Conservation (phyloP, 441 rosid species). For the Rhodomyrtus psidioides region DNA sequence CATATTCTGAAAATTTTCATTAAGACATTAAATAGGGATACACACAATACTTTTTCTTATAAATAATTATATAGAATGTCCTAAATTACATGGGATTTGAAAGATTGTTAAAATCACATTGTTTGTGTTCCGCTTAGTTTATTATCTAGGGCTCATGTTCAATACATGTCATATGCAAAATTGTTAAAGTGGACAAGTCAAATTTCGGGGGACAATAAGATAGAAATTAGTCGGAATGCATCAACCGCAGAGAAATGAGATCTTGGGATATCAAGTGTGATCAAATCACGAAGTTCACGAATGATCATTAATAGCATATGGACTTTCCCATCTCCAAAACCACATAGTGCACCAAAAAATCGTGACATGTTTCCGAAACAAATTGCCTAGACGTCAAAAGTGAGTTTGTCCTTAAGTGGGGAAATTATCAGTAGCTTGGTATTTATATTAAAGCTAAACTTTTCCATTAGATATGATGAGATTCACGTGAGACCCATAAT, state of each 20-base stretch:
- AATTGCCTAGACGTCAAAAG: background rate
- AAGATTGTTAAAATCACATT: no score
- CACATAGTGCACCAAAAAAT: background rate
- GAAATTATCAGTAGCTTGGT: background rate
- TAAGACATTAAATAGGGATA: background rate
- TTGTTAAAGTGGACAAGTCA: background rate
- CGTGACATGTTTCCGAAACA: background rate
- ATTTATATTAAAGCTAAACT: background rate
- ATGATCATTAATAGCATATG: background rate
- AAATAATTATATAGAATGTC: background rate
- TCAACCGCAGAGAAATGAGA: background rate
- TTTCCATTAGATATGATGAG: background rate
- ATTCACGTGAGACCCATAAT: background rate
- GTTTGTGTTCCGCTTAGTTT: no score
- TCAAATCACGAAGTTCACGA: background rate
- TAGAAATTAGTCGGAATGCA: background rate
- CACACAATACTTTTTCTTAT: background rate
- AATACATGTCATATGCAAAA: background rate
- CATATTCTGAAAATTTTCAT: background rate
- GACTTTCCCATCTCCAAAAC: background rate
- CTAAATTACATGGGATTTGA: background rate
- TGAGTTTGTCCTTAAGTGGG: background rate
- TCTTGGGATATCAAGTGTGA: background rate
- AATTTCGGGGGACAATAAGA: no score
- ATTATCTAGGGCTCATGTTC: no score